A percentile compares a stretch with the other conserved stretches of the same genome.
phyloP scores from a whole-genome alignment of 2,329 filamentous ascomycete species.

The Sordariomycetes sp. region DNA sequence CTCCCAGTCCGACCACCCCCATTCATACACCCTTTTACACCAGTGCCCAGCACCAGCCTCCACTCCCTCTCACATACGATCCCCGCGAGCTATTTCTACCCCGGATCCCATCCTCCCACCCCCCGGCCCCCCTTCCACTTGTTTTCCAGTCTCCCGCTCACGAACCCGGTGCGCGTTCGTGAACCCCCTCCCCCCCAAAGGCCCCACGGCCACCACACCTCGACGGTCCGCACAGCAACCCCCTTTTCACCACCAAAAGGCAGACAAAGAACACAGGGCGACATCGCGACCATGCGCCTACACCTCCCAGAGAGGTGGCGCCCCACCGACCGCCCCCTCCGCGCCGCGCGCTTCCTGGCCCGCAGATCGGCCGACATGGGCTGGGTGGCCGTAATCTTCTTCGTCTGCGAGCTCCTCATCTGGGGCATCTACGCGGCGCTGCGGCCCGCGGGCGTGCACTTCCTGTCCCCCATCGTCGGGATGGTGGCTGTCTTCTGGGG shows the following conservation, averaged over 20 bases:
- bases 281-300: no score
- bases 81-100: no score
- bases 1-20: background rate
- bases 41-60: background rate
- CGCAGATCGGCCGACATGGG: background rate
- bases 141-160: no score
- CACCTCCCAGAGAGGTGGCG: background rate
- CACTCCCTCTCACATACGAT: background rate
- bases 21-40: background rate
- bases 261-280: no score
- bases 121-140: no score
- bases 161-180: no score
- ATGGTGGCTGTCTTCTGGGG: conserved; percentile 26
- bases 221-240: no score
- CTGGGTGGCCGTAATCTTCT: conserved; percentile 21
- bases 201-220: no score
- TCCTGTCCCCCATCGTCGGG: conserved; percentile 32
- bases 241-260: no score
- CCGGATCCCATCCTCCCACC: no score
- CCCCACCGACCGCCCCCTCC: background rate
- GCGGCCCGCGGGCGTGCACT: conserved; percentile 18
- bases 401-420: conserved; percentile 29
- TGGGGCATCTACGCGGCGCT: conserved; percentile 26
- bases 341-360: background rate
- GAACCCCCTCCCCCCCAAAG: no score